Evolutionary conservation across 2,329 filamentous ascomycete species (phyloP), one percentile per base, ranked within the genome.

Genomic region (Chaetoscypha palmicola): DNA sequence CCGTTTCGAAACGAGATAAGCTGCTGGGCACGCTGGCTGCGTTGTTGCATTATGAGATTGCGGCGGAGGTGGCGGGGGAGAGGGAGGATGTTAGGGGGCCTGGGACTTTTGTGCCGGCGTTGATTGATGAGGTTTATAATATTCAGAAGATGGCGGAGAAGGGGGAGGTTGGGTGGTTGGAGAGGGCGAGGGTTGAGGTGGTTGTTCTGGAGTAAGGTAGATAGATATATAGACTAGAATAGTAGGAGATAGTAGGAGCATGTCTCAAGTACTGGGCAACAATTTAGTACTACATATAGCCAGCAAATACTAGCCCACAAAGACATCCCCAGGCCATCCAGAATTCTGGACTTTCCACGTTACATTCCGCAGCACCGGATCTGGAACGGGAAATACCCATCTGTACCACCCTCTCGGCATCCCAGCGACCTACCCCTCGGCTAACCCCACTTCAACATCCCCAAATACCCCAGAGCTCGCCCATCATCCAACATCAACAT

Each of bases 101-200:
- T 0, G 91, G 91, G 0, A 87, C 81, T 1, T 96, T 96, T 68
- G 80, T 94, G 10, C 83, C 88, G 0, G 82, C 82, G 0, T 90
- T 96, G 58, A 67, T 96, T 32, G 91, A 97, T 55, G 84, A 77
- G 64, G 57, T 83, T 50, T 73, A 72, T 54, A 61, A 62, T 19
- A 56, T 79, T 14, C 64, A 76, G 43, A 67, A 66, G 51, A 68
- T 68, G 23, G 74, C 75, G 2, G 66, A 63, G 0, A 58, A 60
- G 4, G 72, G 70, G 0, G 66, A 79, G 48, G 38, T 68, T 5
- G 53, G 51, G 5, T 84, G 79, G 79, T 58, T 78, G 43, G 58
- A 64, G 38, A 65, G 62, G 41, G 75, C 73, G 2, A 76, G 68
- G 57, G 63, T 81, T 14, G 59, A 69, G 46, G 59, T 58, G 33